These are phyloP conservation scores for Coemansia sp. DNA, from an alignment of 192 early-diverging fungal species.

Conservation along the genomic window DNA sequence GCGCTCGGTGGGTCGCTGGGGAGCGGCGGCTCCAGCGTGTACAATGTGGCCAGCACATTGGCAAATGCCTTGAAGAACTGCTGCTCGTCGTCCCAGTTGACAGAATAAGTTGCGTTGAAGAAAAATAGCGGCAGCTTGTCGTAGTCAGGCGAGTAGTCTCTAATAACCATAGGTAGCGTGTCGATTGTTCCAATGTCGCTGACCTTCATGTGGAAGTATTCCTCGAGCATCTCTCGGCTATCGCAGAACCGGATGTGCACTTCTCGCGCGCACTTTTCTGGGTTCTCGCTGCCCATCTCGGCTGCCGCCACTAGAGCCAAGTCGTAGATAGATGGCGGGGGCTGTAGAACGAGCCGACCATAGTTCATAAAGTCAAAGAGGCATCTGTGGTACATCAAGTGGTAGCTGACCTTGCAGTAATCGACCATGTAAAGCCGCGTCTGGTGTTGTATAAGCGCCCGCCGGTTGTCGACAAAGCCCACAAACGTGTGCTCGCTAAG, in stretches of 20 bases:
- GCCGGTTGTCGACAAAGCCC: slow-evolving; percentile 76
- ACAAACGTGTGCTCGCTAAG: slow-evolving; percentile 85
- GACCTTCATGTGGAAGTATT: slow-evolving; percentile 84
- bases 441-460: slow-evolving; percentile 85
- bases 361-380: slow-evolving; percentile 86
- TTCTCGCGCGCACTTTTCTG: slow-evolving; percentile 23
- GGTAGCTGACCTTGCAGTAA: slow-evolving; percentile 72
- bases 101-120: slow-evolving; percentile 72
- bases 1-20: slow-evolving; percentile 27
- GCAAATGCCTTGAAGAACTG: slow-evolving; percentile 77
- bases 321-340: slow-evolving; percentile 65
- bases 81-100: slow-evolving; percentile 84
- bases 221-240: slow-evolving; percentile 76
- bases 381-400: slow-evolving; percentile 86
- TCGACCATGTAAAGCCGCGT: slow-evolving; percentile 84
- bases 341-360: slow-evolving; percentile 67
- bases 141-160: slow-evolving; percentile 78
- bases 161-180: slow-evolving; percentile 77
- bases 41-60: slow-evolving; percentile 53
- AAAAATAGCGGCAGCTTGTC: slow-evolving; percentile 85
- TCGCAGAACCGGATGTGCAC: slow-evolving; percentile 23
- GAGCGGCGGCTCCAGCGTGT: slow-evolving; percentile 53
- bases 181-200: slow-evolving; percentile 61
- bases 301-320: slow-evolving; percentile 63
- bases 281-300: slow-evolving; percentile 22